These are phyloP conservation scores for Daldinia bambusicola DNA, from an alignment of 495 filamentous ascomycete genomes.

Conservation along the genomic window DNA sequence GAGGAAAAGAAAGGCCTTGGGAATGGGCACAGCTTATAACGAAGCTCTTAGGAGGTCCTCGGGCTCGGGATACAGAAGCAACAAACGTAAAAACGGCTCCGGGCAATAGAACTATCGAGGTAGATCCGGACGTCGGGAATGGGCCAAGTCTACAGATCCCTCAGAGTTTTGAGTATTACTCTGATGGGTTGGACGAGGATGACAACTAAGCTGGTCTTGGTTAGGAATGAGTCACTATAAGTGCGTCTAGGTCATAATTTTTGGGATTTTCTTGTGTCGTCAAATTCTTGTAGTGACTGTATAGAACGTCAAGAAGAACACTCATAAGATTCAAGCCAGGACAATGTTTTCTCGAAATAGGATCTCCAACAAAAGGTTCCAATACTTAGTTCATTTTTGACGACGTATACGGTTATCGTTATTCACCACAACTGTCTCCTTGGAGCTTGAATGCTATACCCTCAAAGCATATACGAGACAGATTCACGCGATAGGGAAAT, in stretches of 20 bases:
- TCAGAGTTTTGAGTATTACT: conserved; percentile 42
- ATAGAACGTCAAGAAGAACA: background rate
- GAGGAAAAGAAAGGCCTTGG: conserved; percentile 69
- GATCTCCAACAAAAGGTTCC: background rate
- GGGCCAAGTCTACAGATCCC: conserved; percentile 18
- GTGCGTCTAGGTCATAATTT: background rate
- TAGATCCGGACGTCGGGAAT: conserved; percentile 28
- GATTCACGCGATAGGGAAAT: conserved; percentile 8
- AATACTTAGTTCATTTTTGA: background rate
- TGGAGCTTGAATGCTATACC: background rate
- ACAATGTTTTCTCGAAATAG: background rate
- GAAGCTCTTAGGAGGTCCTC: conserved; percentile 56
- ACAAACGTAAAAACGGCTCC: background rate
- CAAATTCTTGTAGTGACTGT: background rate
- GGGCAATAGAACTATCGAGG: conserved; percentile 10
- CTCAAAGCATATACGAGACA: background rate
- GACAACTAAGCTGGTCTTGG: conserved; percentile 2
- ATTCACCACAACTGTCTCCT: background rate
- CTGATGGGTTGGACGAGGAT: conserved; percentile 26
- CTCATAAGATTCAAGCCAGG: background rate
- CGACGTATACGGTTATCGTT: background rate
- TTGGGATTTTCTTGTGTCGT: background rate
- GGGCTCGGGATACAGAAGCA: conserved; percentile 24
- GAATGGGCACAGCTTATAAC: conserved; percentile 73
- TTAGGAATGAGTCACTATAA: background rate